A percentile compares a stretch with the other conserved stretches of the same genome.
These are phyloP conservation scores for Kentomonas sorsogonicus DNA, from an alignment of 208 protist species.

Conservation along the genomic window DNA sequence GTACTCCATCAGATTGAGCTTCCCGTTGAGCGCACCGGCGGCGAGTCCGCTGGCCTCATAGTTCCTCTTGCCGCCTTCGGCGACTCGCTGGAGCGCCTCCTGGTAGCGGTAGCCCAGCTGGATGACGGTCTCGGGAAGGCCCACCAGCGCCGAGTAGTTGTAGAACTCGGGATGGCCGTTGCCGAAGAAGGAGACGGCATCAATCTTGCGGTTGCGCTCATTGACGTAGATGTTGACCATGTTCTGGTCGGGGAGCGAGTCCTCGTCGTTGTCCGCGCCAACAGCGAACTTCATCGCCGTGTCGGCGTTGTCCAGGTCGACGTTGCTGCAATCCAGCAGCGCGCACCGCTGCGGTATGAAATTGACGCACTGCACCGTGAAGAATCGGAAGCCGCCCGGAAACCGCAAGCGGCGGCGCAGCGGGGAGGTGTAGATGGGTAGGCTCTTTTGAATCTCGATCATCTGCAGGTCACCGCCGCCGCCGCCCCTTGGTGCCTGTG, in stretches of 20 bases:
- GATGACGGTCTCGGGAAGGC: conserved; percentile 75
- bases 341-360: conserved; percentile 41
- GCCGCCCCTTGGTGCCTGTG: background rate
- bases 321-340: conserved; percentile 38
- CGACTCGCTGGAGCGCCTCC: conserved; percentile 26
- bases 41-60: conserved; percentile 20
- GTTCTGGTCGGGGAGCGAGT: conserved; percentile 17
- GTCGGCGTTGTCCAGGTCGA: conserved; percentile 27
- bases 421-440: conserved; percentile 51
- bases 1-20: conserved; percentile 76
- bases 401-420: conserved; percentile 45
- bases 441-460: conserved; percentile 9
- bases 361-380: conserved; percentile 35
- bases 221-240: conserved; percentile 73
- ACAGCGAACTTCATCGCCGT: conserved; percentile 1
- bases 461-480: too few species aligned
- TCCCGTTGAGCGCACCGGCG: conserved; percentile 25
- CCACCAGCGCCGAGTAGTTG: conserved; percentile 75
- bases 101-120: conserved; percentile 77
- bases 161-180: conserved; percentile 61
- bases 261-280: conserved; percentile 10
- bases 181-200: conserved; percentile 79
- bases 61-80: background rate
- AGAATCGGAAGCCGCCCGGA: conserved; percentile 63
- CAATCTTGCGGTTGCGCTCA: conserved; percentile 50